Conservation (phyloP, 257 asterid genomes). For the Verbascum thapsus region DNA sequence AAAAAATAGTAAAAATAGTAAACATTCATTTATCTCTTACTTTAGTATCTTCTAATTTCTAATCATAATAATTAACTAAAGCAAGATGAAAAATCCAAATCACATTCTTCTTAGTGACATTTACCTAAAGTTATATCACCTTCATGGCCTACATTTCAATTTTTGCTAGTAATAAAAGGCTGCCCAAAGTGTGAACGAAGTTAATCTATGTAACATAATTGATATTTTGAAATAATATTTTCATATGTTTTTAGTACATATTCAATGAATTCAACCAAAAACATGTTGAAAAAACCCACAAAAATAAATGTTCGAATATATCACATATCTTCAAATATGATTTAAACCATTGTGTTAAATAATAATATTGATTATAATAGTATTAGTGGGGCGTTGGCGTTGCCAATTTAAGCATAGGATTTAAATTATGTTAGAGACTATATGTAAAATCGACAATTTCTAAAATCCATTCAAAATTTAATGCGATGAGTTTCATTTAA, state of each 20-base stretch:
- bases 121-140: not conserved
- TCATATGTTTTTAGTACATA: not conserved
- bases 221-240: not conserved
- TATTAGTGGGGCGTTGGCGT: no score
- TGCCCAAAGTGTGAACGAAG: not conserved
- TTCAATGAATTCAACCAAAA: slow-evolving; percentile 17
- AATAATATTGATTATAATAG: no score
- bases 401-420: no score
- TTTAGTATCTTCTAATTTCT: not conserved
- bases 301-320: no score
- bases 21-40: slow-evolving; percentile 10
- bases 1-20: not conserved
- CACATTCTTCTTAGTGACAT: slow-evolving; percentile 15
- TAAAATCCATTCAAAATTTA: no score
- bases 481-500: no score
- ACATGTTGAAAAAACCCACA: not conserved
- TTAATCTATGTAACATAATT: slow-evolving; percentile 23
- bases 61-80: slow-evolving; percentile 19
- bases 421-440: no score
- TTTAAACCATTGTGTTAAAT: no score
- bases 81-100: slow-evolving; percentile 17
- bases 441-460: no score
- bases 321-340: no score
- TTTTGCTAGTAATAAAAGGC: not conserved
- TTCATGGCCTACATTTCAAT: slow-evolving; percentile 2